A percentile compares a stretch with the other conserved stretches of the same genome.
Conservation (phyloP, 176 grass and related monocot genomes). For the Ampelocalamus luodianensis region DNA sequence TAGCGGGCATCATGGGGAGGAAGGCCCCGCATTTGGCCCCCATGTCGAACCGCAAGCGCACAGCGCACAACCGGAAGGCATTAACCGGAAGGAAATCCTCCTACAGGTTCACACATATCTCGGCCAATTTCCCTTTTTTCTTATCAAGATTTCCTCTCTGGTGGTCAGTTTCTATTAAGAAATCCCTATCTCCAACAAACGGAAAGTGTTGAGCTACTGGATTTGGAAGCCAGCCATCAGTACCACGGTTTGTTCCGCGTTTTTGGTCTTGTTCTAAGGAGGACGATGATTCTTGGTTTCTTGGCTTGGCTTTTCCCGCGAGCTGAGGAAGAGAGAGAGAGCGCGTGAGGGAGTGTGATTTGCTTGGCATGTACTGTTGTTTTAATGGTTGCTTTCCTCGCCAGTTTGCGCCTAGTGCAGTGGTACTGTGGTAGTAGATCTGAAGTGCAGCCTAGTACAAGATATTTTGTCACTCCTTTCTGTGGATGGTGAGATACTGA, state of each 20-base stretch:
- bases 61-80: constrained; percentile 1
- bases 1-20: constrained; percentile 23
- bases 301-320: constrained; percentile 45
- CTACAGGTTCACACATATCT: background rate
- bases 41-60: background rate
- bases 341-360: background rate
- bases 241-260: constrained; percentile 17
- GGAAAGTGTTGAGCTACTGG: background rate
- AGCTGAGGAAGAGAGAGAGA: background rate
- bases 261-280: constrained; percentile 8
- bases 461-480: background rate
- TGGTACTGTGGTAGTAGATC: background rate
- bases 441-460: background rate
- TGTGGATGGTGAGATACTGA: background rate
- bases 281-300: constrained; percentile 5
- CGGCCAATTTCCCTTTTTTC: background rate
- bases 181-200: background rate
- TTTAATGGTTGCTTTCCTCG: constrained; percentile 25
- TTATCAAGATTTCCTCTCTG: background rate
- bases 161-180: background rate
- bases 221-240: constrained; percentile 21
- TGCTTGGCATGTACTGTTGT: constrained; percentile 29
- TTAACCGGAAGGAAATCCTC: background rate
- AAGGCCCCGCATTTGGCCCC: constrained; percentile 17
- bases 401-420: background rate